Evolutionary conservation across 2,329 filamentous ascomycete genomes (phyloP).

Genomic region (Fusarium sp.): DNA sequence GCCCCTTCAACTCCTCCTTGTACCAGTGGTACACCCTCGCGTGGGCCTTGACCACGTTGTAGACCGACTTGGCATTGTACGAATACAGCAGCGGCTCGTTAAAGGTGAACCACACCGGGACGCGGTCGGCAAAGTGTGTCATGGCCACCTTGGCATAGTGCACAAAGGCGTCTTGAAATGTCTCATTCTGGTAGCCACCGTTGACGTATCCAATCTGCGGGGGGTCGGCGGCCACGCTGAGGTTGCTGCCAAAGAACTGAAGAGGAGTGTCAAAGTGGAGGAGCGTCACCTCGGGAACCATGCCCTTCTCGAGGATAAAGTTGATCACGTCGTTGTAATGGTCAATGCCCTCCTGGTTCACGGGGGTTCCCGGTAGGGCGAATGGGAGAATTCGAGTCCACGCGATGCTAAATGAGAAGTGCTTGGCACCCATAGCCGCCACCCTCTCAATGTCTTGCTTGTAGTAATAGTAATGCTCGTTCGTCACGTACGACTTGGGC

Average conservation of each 20-base stretch:
- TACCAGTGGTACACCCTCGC: conserved; percentile 65
- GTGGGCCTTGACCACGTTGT: conserved; percentile 61
- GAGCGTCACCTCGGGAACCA: conserved; percentile 61
- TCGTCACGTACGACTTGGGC: conserved; percentile 53
- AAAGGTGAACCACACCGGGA: conserved; percentile 65
- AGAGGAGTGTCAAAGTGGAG: conserved; percentile 63
- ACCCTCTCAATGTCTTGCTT: conserved; percentile 67
- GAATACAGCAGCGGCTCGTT: conserved; percentile 62
- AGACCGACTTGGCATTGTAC: conserved; percentile 53
- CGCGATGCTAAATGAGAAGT: conserved; percentile 64
- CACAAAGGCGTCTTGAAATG: conserved; percentile 63
- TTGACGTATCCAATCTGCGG: conserved; percentile 54
- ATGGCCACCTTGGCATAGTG: conserved; percentile 66
- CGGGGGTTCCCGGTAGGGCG: conserved; percentile 59
- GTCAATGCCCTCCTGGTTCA: conserved; percentile 62
- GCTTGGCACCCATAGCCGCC: conserved; percentile 62
- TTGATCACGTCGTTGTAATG: conserved; percentile 68
- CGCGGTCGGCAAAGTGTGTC: conserved; percentile 62
- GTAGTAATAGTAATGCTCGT: conserved; percentile 66
- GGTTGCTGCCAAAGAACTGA: conserved; percentile 54
- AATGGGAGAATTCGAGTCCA: conserved; percentile 67
- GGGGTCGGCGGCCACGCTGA: conserved; percentile 29
- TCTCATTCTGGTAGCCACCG: conserved; percentile 58
- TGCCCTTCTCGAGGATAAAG: conserved; percentile 60
- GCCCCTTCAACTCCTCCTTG: conserved; percentile 63